phyloP scores from a whole-genome alignment of 306 rosid species.

The Lathyrus tuberosus region DNA sequence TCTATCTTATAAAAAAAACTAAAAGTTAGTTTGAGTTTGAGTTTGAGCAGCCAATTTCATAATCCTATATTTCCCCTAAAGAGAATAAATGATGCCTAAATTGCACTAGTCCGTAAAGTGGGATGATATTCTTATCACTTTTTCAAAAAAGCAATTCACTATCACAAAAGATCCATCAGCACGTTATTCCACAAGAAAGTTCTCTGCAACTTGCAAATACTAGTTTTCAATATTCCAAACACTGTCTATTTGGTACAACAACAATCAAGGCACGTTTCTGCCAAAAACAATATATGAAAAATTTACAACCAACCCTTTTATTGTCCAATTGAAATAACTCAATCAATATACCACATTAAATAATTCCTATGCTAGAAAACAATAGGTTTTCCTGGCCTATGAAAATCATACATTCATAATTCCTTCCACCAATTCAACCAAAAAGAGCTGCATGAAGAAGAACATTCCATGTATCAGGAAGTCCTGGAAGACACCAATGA shows the following conservation, averaged over 20 bases:
- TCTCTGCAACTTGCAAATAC: constrained; percentile 19
- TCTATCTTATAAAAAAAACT: too few species aligned
- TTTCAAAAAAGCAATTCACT: constrained; percentile 4
- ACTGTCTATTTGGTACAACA: constrained; percentile 38
- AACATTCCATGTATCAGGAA: constrained; percentile 95
- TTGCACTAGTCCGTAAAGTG: constrained; percentile 11
- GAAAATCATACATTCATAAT: background rate
- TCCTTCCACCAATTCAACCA: constrained; percentile 37
- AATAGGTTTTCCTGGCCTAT: constrained; percentile 42
- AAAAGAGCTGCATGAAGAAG: constrained; percentile 82
- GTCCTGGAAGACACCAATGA: constrained; percentile 98
- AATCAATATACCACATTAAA: constrained; percentile 41
- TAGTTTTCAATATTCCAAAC: constrained; percentile 39
- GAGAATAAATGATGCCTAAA: constrained; percentile 9
- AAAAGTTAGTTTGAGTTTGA: too few species aligned
- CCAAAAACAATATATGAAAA: constrained; percentile 40
- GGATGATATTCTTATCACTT: constrained; percentile 37
- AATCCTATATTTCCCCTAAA: background rate
- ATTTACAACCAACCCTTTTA: constrained; percentile 53
- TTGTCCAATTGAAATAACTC: constrained; percentile 47
- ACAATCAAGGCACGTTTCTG: constrained; percentile 38
- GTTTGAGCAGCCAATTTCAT: background rate
- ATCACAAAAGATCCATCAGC: constrained; percentile 19
- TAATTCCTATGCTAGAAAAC: constrained; percentile 44
- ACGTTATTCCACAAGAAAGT: constrained; percentile 34